Conservation (phyloP, 2,329 filamentous ascomycete genomes). For the Hyphodiscus sp. region DNA sequence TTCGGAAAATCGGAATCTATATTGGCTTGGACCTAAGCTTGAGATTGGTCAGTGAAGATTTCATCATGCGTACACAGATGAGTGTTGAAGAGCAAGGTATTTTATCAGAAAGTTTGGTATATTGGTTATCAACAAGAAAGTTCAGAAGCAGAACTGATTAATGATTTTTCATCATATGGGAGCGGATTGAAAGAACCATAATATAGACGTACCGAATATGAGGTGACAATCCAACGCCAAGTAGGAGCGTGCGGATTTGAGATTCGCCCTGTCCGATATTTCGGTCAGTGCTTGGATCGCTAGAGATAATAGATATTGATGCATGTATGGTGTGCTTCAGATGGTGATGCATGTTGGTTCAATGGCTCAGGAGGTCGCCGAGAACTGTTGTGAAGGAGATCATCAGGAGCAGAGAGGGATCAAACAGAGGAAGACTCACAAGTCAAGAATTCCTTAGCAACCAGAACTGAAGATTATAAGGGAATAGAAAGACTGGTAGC, state of each 20-base stretch:
- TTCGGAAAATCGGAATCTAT: background rate
- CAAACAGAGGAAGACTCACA: background rate
- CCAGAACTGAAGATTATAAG: background rate
- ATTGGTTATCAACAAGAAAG: constrained; percentile 53
- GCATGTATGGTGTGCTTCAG: constrained; percentile 43
- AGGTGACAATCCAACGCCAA: background rate
- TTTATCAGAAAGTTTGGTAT: constrained; percentile 59
- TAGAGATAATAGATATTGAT: constrained; percentile 5
- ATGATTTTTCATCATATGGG: constrained; percentile 49
- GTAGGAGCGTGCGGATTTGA: background rate
- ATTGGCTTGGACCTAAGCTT: background rate
- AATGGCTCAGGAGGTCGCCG: constrained; percentile 32
- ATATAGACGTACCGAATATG: background rate
- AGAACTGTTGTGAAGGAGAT: constrained; percentile 27
- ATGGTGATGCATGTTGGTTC: constrained; percentile 68
- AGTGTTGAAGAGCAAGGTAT: constrained; percentile 1
- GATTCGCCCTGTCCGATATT: background rate
- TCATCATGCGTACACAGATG: constrained; percentile 10
- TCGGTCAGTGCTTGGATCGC: constrained; percentile 16
- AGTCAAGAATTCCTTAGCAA: background rate
- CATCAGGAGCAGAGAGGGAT: constrained; percentile 26
- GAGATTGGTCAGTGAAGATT: constrained; percentile 7
- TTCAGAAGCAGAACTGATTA: constrained; percentile 76
- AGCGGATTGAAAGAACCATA: background rate
- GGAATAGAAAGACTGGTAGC: background rate